Percentiles rank a stretch among this genome's conserved stretches.
Evolutionary conservation across 371 early-diverging fungal species (phyloP).

Genomic region (Blastocladiella emersonii): DNA sequence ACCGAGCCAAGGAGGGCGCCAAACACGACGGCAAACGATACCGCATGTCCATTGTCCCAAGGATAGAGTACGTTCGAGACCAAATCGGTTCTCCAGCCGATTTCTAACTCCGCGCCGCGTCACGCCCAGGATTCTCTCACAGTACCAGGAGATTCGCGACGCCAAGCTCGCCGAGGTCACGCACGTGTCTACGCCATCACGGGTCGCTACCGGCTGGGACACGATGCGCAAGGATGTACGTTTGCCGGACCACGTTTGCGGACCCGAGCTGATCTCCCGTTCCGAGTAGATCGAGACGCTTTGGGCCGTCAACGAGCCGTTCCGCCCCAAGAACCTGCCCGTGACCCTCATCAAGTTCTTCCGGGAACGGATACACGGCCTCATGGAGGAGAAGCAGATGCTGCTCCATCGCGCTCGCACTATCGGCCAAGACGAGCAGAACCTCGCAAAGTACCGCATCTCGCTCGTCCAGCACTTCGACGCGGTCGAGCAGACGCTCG

Average conservation of each 20-base stretch:
- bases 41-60: constrained; percentile 17
- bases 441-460: not conserved
- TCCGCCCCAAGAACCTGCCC: constrained; percentile 12
- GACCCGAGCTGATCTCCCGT: not conserved
- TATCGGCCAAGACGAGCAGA: not conserved
- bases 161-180: constrained; percentile 18
- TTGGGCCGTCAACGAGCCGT: constrained; percentile 20
- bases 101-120: not conserved
- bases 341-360: constrained; percentile 19
- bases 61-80: constrained; percentile 13
- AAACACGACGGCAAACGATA: constrained; percentile 10
- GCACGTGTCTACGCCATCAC: constrained; percentile 18
- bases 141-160: constrained; percentile 18
- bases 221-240: constrained; percentile 17
- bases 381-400: constrained; percentile 19
- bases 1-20: not conserved
- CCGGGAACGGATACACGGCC: constrained; percentile 11
- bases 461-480: not conserved
- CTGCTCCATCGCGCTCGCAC: constrained; percentile 21
- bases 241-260: not conserved
- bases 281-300: constrained; percentile 16
- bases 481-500: not conserved
- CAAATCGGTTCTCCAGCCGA: not conserved
- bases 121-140: not conserved
- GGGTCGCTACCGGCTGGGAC: constrained; percentile 7